Conservation (phyloP, 2,329 filamentous ascomycete species). For the Gaeumannomyces sp. region DNA sequence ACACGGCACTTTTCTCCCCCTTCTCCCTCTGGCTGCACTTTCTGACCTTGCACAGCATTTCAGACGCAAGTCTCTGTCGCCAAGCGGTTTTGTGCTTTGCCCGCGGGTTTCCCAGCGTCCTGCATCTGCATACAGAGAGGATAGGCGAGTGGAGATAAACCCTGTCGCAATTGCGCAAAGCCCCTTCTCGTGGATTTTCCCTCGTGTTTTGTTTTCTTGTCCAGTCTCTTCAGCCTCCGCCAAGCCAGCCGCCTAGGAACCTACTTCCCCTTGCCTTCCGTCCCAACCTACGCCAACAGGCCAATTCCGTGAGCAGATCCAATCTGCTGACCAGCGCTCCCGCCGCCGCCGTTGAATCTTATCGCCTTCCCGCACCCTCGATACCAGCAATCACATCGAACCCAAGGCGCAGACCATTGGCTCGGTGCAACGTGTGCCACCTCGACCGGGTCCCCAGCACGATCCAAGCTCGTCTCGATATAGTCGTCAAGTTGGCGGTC, state of each 20-base stretch:
- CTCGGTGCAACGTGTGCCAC: neutral
- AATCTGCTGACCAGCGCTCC: neutral
- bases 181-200: neutral
- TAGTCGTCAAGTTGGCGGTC: slow-evolving; percentile 32
- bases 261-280: neutral
- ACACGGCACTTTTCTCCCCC: neutral
- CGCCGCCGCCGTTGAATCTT: neutral
- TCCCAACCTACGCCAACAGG: neutral
- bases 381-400: neutral
- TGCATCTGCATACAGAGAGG: neutral
- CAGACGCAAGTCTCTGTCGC: neutral
- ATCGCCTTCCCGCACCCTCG: neutral
- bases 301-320: neutral
- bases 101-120: too few relatives aligned
- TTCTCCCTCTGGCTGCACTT: neutral
- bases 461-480: neutral
- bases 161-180: neutral
- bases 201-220: neutral
- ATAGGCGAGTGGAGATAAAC: neutral
- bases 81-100: neutral
- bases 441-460: neutral
- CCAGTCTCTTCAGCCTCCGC: neutral
- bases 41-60: neutral
- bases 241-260: neutral
- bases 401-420: neutral